Evolutionary conservation across 1,139 yeast species (phyloP), one percentile per base, ranked within the genome.

Genomic region (Yarrowia galli): DNA sequence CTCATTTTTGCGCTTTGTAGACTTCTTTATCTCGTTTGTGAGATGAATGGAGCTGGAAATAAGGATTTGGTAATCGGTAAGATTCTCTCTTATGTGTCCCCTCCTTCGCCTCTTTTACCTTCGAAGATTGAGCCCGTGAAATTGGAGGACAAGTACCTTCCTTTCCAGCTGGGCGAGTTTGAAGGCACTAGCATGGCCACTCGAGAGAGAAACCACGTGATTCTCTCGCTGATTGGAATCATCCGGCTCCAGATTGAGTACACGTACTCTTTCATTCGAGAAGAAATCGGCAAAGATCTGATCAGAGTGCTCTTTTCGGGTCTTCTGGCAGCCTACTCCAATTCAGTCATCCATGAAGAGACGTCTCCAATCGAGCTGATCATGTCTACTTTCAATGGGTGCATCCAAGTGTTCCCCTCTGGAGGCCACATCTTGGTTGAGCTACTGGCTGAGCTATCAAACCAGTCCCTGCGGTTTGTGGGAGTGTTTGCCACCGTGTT

Each of bases 91-190:
- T 58, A 58, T n/a, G 28, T n/a, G 2, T 18, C 64, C 1, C 64
- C 64, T 32, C 64, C 64, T 7, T 28, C 64, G 6, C 64, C 64
- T 13, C 51, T 43, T 1, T 15, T 42, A 25, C 64, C 51, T 2
- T 58, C 51, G 15, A 58, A 58, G 28, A 22, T 58, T 1, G 64
- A 58, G 36, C 42, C 64, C 18, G 10, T 43, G 20, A 42, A 42
- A 16, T 25, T 58, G 64, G 51, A 58, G 4, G 64, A 58, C 13
- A 58, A 32, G 42, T 58, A 58, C 32, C 16, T 58, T 13, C 42
- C 64, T 43, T 42, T 32, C 23, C 64, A 58, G 22, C 32, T 58
- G 25, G 64, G 64, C 28, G 64, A 58, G n/a, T 42, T 42, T 32
- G 64, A 58, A 16, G 22, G 48, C 8, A 28, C 40, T 13, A 43